Conservation (phyloP, 495 filamentous ascomycete genomes). For the Penicillium ochrochloron region DNA sequence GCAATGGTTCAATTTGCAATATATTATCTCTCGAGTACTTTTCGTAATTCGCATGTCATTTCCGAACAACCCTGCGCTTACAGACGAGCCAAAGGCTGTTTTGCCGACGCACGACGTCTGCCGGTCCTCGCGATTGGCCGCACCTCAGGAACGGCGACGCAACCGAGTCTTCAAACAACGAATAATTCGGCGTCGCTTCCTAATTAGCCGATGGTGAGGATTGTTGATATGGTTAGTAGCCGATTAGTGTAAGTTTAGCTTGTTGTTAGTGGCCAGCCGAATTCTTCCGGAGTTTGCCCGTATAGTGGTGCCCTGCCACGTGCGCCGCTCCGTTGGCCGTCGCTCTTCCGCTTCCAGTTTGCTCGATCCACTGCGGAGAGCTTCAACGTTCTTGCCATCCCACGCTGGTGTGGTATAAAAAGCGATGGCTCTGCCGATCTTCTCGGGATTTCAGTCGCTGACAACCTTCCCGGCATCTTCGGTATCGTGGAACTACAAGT, state of each 20-base stretch:
- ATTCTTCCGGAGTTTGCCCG: background rate
- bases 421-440: slow-evolving; percentile 22
- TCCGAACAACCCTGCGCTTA: slow-evolving; percentile 2
- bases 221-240: background rate
- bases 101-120: slow-evolving; percentile 7
- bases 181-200: background rate
- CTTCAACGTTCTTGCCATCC: background rate
- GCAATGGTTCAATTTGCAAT: background rate
- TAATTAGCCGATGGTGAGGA: background rate
- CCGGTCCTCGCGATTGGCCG: background rate
- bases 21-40: background rate
- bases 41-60: slow-evolving; percentile 2
- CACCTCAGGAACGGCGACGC: background rate
- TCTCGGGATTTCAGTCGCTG: slow-evolving; percentile 8
- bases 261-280: background rate
- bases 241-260: background rate
- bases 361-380: slow-evolving; percentile 8
- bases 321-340: slow-evolving; percentile 12
- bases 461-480: slow-evolving; percentile 10
- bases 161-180: background rate
- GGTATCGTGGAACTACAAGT: background rate
- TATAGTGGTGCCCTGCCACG: background rate
- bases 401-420: slow-evolving; percentile 15
- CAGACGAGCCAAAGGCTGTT: background rate
- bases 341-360: background rate